phyloP scores from a whole-genome alignment of 768 basidiomycete species.

The Trametes punicea region DNA sequence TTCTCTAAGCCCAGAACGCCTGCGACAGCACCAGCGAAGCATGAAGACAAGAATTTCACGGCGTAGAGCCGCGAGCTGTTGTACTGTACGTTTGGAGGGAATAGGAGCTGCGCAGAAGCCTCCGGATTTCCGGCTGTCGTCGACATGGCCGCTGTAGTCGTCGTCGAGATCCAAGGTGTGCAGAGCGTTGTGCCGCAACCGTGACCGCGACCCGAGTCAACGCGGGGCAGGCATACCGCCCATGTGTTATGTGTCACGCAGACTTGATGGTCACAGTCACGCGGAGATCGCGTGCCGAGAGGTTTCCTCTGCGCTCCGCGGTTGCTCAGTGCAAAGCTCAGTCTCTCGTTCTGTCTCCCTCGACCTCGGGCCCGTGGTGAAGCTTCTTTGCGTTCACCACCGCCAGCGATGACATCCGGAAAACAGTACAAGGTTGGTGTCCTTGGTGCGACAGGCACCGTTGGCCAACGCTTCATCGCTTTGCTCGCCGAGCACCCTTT shows the following conservation, averaged over 20 bases:
- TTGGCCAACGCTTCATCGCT: slow-evolving; percentile 92
- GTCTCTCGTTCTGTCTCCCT: slow-evolving; percentile 1
- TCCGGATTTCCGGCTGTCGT: slow-evolving; percentile 40
- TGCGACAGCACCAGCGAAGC: slow-evolving; percentile 83
- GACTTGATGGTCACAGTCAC: slow-evolving; percentile 13
- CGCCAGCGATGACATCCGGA: slow-evolving; percentile 19
- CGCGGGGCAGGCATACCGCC: neutral
- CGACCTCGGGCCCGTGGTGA: slow-evolving; percentile 3
- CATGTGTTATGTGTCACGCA: neutral
- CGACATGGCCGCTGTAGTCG: slow-evolving; percentile 23
- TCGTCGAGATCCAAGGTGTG: slow-evolving; percentile 8
- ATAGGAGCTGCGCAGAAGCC: slow-evolving; percentile 56
- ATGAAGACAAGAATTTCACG: slow-evolving; percentile 78
- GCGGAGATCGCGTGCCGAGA: slow-evolving; percentile 12
- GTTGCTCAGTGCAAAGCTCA: slow-evolving; percentile 5
- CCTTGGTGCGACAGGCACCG: slow-evolving; percentile 89
- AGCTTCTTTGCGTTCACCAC: slow-evolving; percentile 3
- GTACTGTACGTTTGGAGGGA: slow-evolving; percentile 60
- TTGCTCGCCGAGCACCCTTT: slow-evolving; percentile 87
- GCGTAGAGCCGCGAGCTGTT: slow-evolving; percentile 56
- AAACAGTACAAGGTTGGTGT: slow-evolving; percentile 58
- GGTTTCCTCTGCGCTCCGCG: slow-evolving; percentile 10
- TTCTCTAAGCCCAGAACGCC: slow-evolving; percentile 90
- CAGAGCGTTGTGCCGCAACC: neutral
- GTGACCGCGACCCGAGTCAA: no score